These are phyloP conservation scores for Corynespora cassiicola DNA, from an alignment of 2,329 filamentous ascomycete genomes.

Conservation along the genomic window DNA sequence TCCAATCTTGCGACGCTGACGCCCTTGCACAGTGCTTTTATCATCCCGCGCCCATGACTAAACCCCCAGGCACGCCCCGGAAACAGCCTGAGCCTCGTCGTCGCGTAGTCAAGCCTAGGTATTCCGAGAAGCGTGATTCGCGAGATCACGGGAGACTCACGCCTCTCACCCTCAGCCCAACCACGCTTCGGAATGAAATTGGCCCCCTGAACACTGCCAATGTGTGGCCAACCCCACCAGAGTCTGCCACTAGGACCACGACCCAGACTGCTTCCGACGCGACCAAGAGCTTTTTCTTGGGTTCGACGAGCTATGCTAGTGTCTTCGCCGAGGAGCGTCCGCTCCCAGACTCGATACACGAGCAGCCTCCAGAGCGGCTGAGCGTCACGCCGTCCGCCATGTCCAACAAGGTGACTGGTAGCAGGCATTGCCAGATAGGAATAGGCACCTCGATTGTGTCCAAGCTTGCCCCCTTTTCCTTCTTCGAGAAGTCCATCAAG, in stretches of 20 bases:
- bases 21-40: slow-evolving; percentile 36
- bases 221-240: slow-evolving; percentile 39
- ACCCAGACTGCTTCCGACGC: slow-evolving; percentile 29
- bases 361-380: slow-evolving; percentile 33
- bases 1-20: slow-evolving; percentile 10
- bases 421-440: slow-evolving; percentile 36
- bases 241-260: slow-evolving; percentile 27
- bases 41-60: slow-evolving; percentile 45
- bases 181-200: slow-evolving; percentile 33
- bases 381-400: slow-evolving; percentile 26
- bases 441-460: slow-evolving; percentile 36
- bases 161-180: slow-evolving; percentile 33
- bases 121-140: slow-evolving; percentile 15
- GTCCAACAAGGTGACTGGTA: slow-evolving; percentile 21
- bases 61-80: slow-evolving; percentile 42
- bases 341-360: slow-evolving; percentile 35
- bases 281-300: slow-evolving; percentile 37
- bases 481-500: slow-evolving; percentile 34
- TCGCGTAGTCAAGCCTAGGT: slow-evolving; percentile 25
- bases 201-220: slow-evolving; percentile 10
- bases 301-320: slow-evolving; percentile 44
- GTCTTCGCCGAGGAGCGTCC: slow-evolving; percentile 40
- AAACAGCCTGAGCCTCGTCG: slow-evolving; percentile 40
- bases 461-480: slow-evolving; percentile 33
- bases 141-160: slow-evolving; percentile 25